Percentiles rank a stretch among this genome's conserved stretches.
phyloP scores from a whole-genome alignment of 2,329 filamentous ascomycete species.

The Tolypocladium guangdongense region DNA sequence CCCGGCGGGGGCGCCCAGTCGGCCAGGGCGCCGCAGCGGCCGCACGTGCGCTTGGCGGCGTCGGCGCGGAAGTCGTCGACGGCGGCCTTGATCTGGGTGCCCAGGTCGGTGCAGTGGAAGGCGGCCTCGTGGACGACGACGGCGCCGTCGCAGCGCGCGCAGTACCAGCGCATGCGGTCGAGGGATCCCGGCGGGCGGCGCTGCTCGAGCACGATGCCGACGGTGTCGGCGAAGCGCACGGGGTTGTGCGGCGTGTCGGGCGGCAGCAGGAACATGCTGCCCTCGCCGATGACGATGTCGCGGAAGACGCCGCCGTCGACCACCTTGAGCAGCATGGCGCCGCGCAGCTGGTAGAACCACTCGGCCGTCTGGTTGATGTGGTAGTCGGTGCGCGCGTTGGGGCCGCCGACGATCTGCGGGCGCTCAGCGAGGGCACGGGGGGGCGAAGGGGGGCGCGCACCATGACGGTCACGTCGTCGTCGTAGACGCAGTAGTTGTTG shows the following conservation, averaged over 20 bases:
- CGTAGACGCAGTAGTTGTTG: constrained; percentile 96
- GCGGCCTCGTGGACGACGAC: constrained; percentile 69
- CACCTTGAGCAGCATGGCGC: constrained; percentile 87
- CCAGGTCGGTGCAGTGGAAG: constrained; percentile 84
- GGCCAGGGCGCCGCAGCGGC: constrained; percentile 64
- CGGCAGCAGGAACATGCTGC: constrained; percentile 86
- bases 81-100: constrained; percentile 87
- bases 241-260: constrained; percentile 96
- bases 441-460: constrained; percentile 23
- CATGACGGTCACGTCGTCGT: constrained; percentile 75
- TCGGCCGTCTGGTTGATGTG: constrained; percentile 95
- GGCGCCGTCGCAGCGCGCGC: constrained; percentile 48
- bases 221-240: constrained; percentile 82
- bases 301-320: constrained; percentile 64
- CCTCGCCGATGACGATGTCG: constrained; percentile 83
- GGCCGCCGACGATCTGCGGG: constrained; percentile 81
- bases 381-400: constrained; percentile 93
- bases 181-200: constrained; percentile 56
- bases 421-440: neutral
- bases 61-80: constrained; percentile 69
- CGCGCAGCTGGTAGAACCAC: constrained; percentile 96
- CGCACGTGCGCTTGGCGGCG: constrained; percentile 61
- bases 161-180: constrained; percentile 89
- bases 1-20: constrained; percentile 55
- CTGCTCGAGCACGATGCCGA: constrained; percentile 91